Conservation (phyloP, 495 filamentous ascomycete species). For the Neurospora sp. region DNA sequence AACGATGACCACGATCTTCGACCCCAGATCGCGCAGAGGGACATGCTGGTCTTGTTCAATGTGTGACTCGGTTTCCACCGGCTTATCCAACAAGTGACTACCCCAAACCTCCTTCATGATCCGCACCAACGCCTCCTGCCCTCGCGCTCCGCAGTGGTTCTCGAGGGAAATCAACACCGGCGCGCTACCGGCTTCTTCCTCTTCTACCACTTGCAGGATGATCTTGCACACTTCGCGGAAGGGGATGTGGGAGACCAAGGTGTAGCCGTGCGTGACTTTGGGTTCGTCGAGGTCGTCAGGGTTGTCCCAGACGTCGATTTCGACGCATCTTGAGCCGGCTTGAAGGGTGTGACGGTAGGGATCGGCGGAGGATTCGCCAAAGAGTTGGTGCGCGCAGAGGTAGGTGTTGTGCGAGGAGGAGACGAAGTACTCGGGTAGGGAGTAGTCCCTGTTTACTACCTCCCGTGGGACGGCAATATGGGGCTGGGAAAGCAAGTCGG, state of each 20-base stretch:
- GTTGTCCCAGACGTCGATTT: constrained; percentile 48
- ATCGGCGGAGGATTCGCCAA: constrained; percentile 32
- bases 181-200: constrained; percentile 27
- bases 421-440: constrained; percentile 46
- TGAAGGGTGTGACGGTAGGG: constrained; percentile 40
- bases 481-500: constrained; percentile 30
- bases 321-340: constrained; percentile 44
- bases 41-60: constrained; percentile 29
- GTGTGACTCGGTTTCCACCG: constrained; percentile 34
- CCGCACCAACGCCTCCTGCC: constrained; percentile 38
- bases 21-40: constrained; percentile 34
- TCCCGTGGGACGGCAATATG: constrained; percentile 34
- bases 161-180: constrained; percentile 45
- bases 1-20: constrained; percentile 45
- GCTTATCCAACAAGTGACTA: constrained; percentile 36
- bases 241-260: constrained; percentile 42
- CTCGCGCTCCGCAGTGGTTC: constrained; percentile 39
- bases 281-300: constrained; percentile 37
- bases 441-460: constrained; percentile 33
- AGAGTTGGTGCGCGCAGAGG: constrained; percentile 44
- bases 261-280: constrained; percentile 48
- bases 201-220: constrained; percentile 36
- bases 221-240: constrained; percentile 45
- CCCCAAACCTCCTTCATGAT: constrained; percentile 48
- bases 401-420: constrained; percentile 77